Conservation (phyloP, 2,329 filamentous ascomycete genomes). For the Trichoderma lentiforme region DNA sequence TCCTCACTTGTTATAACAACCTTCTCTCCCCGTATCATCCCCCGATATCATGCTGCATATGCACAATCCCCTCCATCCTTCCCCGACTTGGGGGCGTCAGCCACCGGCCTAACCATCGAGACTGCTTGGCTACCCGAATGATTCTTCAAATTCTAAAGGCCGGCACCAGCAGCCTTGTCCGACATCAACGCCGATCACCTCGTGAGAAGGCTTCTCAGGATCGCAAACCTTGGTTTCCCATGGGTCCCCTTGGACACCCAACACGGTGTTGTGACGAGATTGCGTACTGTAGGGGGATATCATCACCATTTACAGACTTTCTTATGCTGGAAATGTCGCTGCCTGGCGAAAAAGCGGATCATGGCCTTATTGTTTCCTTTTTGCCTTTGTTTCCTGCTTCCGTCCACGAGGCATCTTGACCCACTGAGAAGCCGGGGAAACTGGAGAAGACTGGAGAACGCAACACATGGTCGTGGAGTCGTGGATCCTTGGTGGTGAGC, state of each 20-base stretch:
- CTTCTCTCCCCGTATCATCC: background rate
- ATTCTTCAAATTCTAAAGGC: background rate
- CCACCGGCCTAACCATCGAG: background rate
- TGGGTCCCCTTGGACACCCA: background rate
- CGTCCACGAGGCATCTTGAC: constrained; percentile 6
- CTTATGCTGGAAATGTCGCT: background rate
- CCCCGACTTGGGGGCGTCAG: background rate
- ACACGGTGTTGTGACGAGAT: background rate
- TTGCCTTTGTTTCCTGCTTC: background rate
- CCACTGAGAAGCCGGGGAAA: background rate
- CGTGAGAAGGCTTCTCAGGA: background rate
- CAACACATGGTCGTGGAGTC: background rate
- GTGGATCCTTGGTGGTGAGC: background rate
- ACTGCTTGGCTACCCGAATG: background rate
- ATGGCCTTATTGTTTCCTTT: background rate
- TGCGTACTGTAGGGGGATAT: constrained; percentile 11
- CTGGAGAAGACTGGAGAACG: background rate
- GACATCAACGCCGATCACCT: constrained; percentile 11
- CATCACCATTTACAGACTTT: background rate
- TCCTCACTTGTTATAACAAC: background rate
- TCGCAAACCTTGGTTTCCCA: background rate
- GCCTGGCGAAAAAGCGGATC: constrained; percentile 15
- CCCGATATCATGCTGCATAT: background rate
- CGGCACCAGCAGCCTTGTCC: constrained; percentile 1
- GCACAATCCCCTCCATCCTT: background rate